These are phyloP conservation scores for Crithidia mellificae DNA, from an alignment of 208 protist species.

Conservation along the genomic window DNA sequence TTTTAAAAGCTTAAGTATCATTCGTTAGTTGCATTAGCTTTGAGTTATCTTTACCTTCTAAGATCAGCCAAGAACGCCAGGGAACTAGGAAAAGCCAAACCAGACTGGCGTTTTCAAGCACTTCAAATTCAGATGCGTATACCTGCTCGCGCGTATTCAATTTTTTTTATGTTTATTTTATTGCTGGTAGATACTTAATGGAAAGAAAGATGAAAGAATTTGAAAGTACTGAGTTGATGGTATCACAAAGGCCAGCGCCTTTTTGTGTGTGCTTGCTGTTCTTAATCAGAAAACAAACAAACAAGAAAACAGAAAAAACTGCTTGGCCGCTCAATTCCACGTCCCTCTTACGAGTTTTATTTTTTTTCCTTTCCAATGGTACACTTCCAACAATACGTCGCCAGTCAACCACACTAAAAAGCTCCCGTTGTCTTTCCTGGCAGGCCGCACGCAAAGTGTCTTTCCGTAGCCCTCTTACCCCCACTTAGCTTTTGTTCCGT, in stretches of 20 bases:
- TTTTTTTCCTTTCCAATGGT: constrained; percentile 15
- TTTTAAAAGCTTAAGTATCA: too few species aligned
- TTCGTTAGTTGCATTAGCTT: too few species aligned
- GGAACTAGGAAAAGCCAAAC: too few species aligned
- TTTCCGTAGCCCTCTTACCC: not conserved
- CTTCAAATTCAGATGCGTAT: not conserved
- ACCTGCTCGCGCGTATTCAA: not conserved
- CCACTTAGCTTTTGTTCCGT: not conserved
- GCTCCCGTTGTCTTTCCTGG: not conserved
- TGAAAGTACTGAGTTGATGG: constrained; percentile 20
- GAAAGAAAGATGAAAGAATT: constrained; percentile 20
- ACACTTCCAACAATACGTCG: constrained; percentile 2
- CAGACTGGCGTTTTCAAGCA: too few species aligned
- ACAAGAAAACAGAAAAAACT: too few species aligned
- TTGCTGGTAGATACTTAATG: constrained; percentile 11
- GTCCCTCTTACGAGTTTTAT: too few species aligned
- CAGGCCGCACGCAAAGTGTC: not conserved
- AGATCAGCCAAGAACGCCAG: too few species aligned
- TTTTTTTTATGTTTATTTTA: constrained; percentile 1
- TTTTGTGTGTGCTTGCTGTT: not conserved
- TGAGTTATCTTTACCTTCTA: too few species aligned
- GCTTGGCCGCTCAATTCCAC: constrained; percentile 6
- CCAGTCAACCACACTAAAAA: not conserved
- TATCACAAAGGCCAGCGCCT: constrained; percentile 4
- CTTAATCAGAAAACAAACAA: too few species aligned